Base-by-base conservation (phyloP, 495 filamentous ascomycete species). In the Daldinia caldariorum region DNA sequence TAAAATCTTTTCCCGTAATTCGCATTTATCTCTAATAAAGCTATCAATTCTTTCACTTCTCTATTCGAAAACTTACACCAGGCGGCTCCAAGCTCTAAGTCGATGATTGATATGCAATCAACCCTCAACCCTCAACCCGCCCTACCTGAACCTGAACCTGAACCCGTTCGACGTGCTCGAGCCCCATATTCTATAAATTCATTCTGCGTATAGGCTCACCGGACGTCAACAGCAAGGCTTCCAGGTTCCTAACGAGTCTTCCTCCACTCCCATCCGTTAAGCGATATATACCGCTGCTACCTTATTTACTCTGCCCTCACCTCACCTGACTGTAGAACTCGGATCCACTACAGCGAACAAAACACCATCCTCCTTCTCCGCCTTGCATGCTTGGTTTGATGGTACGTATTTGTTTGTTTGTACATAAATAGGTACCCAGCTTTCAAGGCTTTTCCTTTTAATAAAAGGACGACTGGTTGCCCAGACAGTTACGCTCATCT, bases 41-140 rank as follows among this genome's bases (percentile, higher is more conserved):
- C 12, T 59, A 29, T 39, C 61, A 55, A 47, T 69, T 39, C 59
- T 62, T 54, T 47, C 22, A 51, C 34, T 35, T 58, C 53, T 47
- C 66, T 59, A 63, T 54, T 54, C 60, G 54, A 55, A 63, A 63
- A 59, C 54, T 54, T 53, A 26, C 41, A 53, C 60, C 66, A 59
- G 63, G 29, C 37, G n/a, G n/a, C 38, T 43, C 43, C 1, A 29
- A 16, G 18, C 41, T 55, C 55, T n/a, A 39, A 56, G 37, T 26
- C 34, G 37, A 56, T 35, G 37, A n/a, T 37, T 20, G 34, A 22
- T 39, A 38, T 12, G 4, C 35, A 37, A 57, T 39, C 54, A 18
- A 35, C 35, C 54, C 54, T 3, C 4, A 59, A 13, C 31, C 26
- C 26, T 1, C 26, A 26, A 26, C 26, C 26, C 26, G 26, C 26